Percentiles rank a stretch among this genome's conserved stretches.
phyloP scores from a whole-genome alignment of 805 yeast species.

The Candida orba region DNA sequence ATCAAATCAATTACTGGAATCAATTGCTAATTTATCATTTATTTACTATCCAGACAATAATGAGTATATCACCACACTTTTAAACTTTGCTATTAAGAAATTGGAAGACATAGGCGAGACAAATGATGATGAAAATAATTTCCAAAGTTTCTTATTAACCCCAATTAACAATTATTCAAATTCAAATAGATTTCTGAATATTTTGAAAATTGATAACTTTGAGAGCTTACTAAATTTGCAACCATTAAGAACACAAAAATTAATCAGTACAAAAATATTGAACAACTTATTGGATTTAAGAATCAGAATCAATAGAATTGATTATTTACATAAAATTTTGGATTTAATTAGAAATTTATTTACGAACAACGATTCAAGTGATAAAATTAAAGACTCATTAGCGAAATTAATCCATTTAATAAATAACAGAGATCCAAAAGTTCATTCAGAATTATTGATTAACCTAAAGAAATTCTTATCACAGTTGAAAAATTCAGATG shows the following conservation, averaged over 20 bases:
- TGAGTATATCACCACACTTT: constrained; percentile 54
- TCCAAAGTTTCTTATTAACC: constrained; percentile 38
- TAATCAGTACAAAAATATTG: constrained; percentile 55
- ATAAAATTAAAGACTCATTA: constrained; percentile 50
- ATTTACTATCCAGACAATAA: constrained; percentile 58
- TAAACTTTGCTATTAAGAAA: constrained; percentile 41
- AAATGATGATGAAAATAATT: constrained; percentile 20
- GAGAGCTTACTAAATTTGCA: constrained; percentile 48
- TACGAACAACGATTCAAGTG: constrained; percentile 25
- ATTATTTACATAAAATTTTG: constrained; percentile 52
- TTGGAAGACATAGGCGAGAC: constrained; percentile 29
- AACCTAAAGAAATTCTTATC: constrained; percentile 41
- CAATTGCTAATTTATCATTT: constrained; percentile 58
- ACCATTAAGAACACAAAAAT: constrained; percentile 42
- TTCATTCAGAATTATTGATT: constrained; percentile 38
- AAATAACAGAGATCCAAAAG: constrained; percentile 38
- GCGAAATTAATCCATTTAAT: constrained; percentile 67
- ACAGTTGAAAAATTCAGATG: constrained; percentile 36
- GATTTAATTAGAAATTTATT: constrained; percentile 36
- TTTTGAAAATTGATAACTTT: constrained; percentile 41
- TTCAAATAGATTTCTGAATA: constrained; percentile 21
- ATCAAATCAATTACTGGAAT: constrained; percentile 53
- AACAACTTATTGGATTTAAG: constrained; percentile 41
- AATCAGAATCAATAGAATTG: constrained; percentile 31
- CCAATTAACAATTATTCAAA: constrained; percentile 37